These are phyloP conservation scores for Rhinocladiella similis DNA, from an alignment of 2,329 filamentous ascomycete species.

Conservation along the genomic window DNA sequence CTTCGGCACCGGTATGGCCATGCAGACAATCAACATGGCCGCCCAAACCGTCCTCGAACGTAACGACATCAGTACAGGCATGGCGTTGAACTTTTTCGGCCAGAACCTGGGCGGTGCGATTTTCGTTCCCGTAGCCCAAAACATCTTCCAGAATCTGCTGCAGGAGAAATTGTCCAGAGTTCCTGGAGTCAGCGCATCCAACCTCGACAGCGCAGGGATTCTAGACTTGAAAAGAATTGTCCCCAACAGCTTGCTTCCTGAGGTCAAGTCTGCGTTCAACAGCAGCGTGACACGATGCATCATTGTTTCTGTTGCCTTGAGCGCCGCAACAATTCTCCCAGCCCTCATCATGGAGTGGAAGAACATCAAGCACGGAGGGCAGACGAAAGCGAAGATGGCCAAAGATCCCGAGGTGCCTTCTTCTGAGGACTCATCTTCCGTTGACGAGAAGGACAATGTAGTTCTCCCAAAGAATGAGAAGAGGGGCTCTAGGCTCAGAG, in stretches of 20 bases:
- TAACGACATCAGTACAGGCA: constrained; percentile 26
- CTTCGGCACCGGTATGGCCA: constrained; percentile 30
- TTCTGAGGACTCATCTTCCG: neutral
- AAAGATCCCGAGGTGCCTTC: neutral
- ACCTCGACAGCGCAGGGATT: neutral
- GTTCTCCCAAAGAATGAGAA: neutral
- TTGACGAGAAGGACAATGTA: neutral
- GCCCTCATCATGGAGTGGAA: constrained; percentile 2
- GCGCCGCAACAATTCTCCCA: neutral
- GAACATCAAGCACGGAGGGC: neutral
- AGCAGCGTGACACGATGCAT: neutral
- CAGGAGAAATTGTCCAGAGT: neutral
- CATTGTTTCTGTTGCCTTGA: neutral
- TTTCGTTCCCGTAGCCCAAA: constrained; percentile 25
- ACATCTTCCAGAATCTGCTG: constrained; percentile 19
- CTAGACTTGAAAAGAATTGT: neutral
- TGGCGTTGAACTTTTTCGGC: constrained; percentile 19
- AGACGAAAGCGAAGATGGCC: neutral
- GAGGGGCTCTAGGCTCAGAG: neutral
- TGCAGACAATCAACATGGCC: constrained; percentile 25
- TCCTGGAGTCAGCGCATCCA: constrained; percentile 8
- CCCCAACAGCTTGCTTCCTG: neutral
- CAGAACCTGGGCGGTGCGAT: constrained; percentile 14
- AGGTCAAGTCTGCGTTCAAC: constrained; percentile 1
- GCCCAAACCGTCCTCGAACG: constrained; percentile 27